These are phyloP conservation scores for Marvania coccoides DNA, from an alignment of 139 green algal genomes.

Conservation along the genomic window DNA sequence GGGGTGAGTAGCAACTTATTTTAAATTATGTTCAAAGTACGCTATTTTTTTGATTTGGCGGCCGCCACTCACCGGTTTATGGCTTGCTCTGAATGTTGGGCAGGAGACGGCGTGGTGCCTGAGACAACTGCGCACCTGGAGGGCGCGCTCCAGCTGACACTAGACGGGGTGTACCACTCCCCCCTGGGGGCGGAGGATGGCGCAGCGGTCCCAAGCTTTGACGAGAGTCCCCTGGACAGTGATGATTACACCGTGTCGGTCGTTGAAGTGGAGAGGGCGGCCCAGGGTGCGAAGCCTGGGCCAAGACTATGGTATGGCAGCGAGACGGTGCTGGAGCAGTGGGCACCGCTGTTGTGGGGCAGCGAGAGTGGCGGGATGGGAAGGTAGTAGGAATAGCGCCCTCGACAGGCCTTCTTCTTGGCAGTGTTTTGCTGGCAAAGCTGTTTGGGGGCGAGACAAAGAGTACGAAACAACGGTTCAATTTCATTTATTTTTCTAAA, in stretches of 20 bases:
- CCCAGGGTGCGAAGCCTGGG: background rate
- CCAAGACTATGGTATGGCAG: background rate
- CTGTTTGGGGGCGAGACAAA: no score
- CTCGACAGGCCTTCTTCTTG: no score
- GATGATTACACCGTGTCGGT: background rate
- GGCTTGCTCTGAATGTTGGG: no score
- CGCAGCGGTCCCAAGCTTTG: background rate
- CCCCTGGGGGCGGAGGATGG: background rate
- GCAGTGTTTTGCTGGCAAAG: no score
- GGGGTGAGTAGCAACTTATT: no score
- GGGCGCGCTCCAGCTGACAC: constrained; percentile 20
- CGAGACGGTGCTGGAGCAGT: background rate
- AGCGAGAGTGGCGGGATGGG: no score
- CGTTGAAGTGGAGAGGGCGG: background rate
- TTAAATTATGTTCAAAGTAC: no score
- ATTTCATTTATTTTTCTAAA: no score
- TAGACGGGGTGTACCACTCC: constrained; percentile 31
- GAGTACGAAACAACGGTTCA: no score
- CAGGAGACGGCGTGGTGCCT: constrained; percentile 81
- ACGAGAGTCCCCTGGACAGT: background rate
- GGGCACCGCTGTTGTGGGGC: background rate
- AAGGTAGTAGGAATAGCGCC: no score
- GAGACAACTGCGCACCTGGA: constrained; percentile 29
- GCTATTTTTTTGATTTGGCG: no score
- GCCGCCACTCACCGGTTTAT: no score